phyloP scores from a whole-genome alignment of 495 filamentous ascomycete genomes.

The Podospora fimiseda region DNA sequence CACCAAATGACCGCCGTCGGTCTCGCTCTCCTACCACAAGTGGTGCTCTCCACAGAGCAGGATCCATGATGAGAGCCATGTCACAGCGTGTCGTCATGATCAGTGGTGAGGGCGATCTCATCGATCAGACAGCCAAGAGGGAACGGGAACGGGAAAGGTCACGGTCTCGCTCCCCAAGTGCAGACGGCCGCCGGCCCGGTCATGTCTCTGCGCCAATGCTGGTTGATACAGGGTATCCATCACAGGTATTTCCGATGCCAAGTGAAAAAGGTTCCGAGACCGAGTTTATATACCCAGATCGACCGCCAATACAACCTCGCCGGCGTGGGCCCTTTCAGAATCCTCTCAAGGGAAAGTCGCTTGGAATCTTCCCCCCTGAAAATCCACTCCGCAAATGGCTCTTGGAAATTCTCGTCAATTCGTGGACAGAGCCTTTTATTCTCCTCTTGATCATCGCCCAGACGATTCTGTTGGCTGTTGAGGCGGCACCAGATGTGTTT shows the following conservation, averaged over 20 bases:
- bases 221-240: constrained; percentile 43
- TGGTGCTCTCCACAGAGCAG: constrained; percentile 66
- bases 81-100: constrained; percentile 97
- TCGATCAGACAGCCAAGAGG: constrained; percentile 67
- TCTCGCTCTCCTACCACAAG: constrained; percentile 55
- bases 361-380: constrained; percentile 76
- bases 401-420: constrained; percentile 84
- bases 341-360: constrained; percentile 78
- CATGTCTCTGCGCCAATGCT: constrained; percentile 46
- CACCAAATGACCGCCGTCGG: constrained; percentile 37
- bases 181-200: constrained; percentile 29
- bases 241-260: constrained; percentile 38
- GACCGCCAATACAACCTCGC: constrained; percentile 18
- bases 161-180: constrained; percentile 44
- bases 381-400: constrained; percentile 66
- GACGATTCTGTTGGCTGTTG: constrained; percentile 76
- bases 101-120: constrained; percentile 72
- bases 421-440: constrained; percentile 80
- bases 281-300: constrained; percentile 24
- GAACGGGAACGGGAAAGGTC: constrained; percentile 54
- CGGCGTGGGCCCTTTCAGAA: constrained; percentile 55
- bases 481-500: constrained; percentile 65
- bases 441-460: constrained; percentile 83
- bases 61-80: constrained; percentile 92
- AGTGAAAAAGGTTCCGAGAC: constrained; percentile 40